Percentiles rank a stretch among this genome's conserved stretches.
phyloP scores from a whole-genome alignment of 2,329 filamentous ascomycete species.

The Alternaria panax region DNA sequence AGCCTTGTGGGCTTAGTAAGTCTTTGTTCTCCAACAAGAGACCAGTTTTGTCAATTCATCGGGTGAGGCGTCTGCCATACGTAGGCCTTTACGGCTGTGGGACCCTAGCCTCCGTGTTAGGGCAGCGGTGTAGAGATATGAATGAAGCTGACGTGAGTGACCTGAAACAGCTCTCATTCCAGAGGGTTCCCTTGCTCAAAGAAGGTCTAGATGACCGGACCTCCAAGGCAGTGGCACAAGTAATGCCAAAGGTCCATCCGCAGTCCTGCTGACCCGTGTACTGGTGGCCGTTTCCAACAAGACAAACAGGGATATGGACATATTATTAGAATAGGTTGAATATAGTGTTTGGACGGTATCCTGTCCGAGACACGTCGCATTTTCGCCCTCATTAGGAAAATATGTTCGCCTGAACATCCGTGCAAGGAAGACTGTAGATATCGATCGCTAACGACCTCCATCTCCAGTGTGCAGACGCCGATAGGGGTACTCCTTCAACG shows the following conservation, averaged over 20 bases:
- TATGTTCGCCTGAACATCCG: not conserved
- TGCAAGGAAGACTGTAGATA: not conserved
- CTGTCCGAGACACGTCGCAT: not conserved
- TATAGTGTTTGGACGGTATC: not conserved
- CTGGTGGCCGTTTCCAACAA: not conserved
- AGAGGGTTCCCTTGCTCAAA: not conserved
- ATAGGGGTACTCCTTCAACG: not conserved
- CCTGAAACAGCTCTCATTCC: not conserved
- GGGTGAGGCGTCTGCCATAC: not conserved
- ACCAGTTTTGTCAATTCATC: not conserved
- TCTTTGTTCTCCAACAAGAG: not conserved
- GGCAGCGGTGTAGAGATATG: not conserved
- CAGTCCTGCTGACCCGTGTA: not conserved
- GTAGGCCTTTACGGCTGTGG: not conserved
- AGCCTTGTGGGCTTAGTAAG: not conserved
- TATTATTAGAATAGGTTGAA: not conserved
- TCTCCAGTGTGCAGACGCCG: not conserved
- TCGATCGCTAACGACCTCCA: not conserved
- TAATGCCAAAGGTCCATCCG: not conserved
- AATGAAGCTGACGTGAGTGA: conserved; percentile 4
- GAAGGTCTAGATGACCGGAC: not conserved
- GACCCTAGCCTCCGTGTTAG: not conserved
- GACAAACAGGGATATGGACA: not conserved
- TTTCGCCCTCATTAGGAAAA: not conserved
- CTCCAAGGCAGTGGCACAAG: not conserved